These are phyloP conservation scores for Spathaspora hagerdaliae DNA, from an alignment of 805 yeast genomes.

Conservation along the genomic window DNA sequence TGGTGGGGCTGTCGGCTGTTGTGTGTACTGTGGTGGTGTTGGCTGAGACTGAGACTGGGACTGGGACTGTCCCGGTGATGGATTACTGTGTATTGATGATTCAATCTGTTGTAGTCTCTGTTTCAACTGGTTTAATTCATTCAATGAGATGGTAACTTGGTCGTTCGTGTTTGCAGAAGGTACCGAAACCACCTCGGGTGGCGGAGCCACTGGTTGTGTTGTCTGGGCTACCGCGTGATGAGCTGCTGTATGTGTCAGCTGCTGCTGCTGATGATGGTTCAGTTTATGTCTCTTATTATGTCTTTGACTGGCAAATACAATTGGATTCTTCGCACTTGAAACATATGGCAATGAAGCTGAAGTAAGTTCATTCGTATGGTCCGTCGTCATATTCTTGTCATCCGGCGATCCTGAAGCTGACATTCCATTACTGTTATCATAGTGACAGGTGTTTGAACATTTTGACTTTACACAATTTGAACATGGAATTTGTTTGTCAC, in stretches of 20 bases:
- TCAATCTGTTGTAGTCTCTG: conserved; percentile 16
- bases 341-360: conserved; percentile 12
- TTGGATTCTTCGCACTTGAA: conserved; percentile 17
- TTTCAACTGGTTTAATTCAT: conserved; percentile 16
- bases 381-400: neutral
- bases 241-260: neutral
- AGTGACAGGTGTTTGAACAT: conserved; percentile 10
- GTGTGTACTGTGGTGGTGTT: neutral
- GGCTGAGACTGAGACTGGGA: neutral
- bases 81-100: conserved; percentile 2
- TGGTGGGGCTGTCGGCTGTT: neutral
- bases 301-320: conserved; percentile 5
- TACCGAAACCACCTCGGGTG: neutral
- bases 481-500: conserved; percentile 35
- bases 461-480: conserved; percentile 24
- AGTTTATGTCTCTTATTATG: neutral
- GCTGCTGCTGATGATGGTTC: neutral
- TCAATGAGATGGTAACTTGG: conserved; percentile 8
- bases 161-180: neutral
- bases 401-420: neutral
- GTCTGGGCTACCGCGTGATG: neutral
- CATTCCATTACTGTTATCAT: conserved; percentile 1
- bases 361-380: neutral
- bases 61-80: neutral
- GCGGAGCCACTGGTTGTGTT: neutral